Conservation (phyloP, 2,329 filamentous ascomycete species). For the Ceratocystis smalleyi region DNA sequence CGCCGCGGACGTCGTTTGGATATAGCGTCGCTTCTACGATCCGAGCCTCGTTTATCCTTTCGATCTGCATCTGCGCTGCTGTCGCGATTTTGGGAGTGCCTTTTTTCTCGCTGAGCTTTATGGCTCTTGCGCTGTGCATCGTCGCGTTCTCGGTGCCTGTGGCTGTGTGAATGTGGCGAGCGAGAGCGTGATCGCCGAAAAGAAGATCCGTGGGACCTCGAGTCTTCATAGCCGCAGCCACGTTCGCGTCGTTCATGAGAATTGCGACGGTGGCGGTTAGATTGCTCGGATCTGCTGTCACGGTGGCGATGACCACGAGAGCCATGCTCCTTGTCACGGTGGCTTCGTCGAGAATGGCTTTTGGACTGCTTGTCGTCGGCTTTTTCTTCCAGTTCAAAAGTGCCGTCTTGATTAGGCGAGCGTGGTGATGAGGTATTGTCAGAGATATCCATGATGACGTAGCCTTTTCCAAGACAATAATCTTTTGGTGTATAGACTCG, state of each 20-base stretch:
- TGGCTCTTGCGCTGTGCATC: background rate
- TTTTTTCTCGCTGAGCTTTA: background rate
- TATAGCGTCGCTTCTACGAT: background rate
- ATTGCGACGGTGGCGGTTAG: constrained; percentile 2
- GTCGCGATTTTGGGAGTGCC: background rate
- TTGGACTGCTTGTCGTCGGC: background rate
- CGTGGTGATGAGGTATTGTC: background rate
- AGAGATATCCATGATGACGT: background rate
- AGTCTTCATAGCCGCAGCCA: background rate
- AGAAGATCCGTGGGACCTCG: background rate
- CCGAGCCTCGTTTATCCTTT: background rate
- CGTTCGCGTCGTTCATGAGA: constrained; percentile 3
- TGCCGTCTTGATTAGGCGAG: background rate
- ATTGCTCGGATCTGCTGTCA: background rate
- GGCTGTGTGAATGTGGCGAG: background rate
- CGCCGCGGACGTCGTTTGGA: background rate
- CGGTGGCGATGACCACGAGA: background rate
- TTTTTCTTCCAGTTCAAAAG: background rate
- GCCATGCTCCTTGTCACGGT: background rate
- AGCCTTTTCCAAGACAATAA: background rate
- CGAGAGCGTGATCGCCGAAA: background rate
- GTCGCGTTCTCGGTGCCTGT: background rate
- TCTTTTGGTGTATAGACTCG: background rate
- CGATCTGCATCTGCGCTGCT: background rate
- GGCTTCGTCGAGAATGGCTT: background rate